Evolutionary conservation across 2,329 filamentous ascomycete genomes (phyloP).

Genomic region (Monosporascus sp.): DNA sequence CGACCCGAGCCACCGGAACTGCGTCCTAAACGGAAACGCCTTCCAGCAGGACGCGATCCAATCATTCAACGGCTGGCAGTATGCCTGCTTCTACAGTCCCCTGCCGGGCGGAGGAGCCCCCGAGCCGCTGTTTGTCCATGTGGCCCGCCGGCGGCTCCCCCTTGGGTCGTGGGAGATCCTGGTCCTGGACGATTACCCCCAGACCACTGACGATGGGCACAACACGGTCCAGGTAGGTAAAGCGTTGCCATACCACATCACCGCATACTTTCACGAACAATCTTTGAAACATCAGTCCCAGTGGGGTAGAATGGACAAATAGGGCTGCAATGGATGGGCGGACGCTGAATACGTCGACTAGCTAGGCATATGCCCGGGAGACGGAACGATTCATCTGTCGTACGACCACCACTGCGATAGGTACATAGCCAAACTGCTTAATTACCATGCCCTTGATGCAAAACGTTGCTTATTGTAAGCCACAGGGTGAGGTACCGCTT

Average conservation of each 20-base stretch:
- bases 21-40: constrained; percentile 39
- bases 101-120: constrained; percentile 5
- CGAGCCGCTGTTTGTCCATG: constrained; percentile 37
- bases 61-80: constrained; percentile 44
- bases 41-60: constrained; percentile 44
- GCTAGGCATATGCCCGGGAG: constrained; percentile 41
- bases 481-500: constrained; percentile 31
- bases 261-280: neutral
- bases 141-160: constrained; percentile 38
- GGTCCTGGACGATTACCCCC: constrained; percentile 42
- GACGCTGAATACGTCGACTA: constrained; percentile 3
- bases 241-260: neutral
- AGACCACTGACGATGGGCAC: constrained; percentile 45
- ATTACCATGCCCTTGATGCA: neutral
- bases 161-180: constrained; percentile 38
- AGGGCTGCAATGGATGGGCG: neutral
- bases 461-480: neutral
- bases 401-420: constrained; percentile 45
- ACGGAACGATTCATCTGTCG: constrained; percentile 47
- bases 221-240: constrained; percentile 41
- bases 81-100: constrained; percentile 38
- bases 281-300: neutral
- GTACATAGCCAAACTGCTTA: constrained; percentile 10
- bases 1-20: constrained; percentile 30
- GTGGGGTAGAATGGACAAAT: neutral